Evolutionary conservation across 2,329 filamentous ascomycete species (phyloP), one percentile per base, ranked within the genome.

Genomic region (Ascochyta clinopodiicola): DNA sequence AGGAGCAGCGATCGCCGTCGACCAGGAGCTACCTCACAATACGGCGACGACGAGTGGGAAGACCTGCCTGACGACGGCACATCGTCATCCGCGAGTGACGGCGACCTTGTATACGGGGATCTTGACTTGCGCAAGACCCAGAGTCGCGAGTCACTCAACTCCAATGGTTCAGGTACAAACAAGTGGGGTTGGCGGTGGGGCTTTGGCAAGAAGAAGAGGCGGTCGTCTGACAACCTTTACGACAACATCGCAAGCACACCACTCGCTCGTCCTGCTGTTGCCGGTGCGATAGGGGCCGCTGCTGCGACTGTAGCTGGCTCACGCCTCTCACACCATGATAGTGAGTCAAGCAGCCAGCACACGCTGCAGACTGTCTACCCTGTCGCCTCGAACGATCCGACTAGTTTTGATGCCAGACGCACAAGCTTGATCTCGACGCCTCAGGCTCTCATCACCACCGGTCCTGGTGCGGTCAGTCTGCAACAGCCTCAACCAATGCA

Each of bases 401-500:
- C 64, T 21, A 80, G 77, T 24, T 88, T 88, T 62, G 87, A 91
- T 60, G 84, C 81, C 44, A 68, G 71, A 57, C 79, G 81, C 29
- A 79, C 77, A 21, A 84, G 85, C 34, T 69, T 80, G n/a, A 71
- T 80, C 13, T 79, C 80, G 15, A 70, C 73, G 53, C 74, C 67
- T 13, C 73, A 75, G 47, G 69, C 72, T 44, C 40, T 73, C 4
- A 50, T 75, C 12, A 72, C 72, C 15, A 63, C 72, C 7, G 65
- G 68, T 31, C 69, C 70, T 8, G 72, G 67, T 79, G 81, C 85
- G 0, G 82, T 92, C 29, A 86, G 88, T 10, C 81, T 97, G n/a
- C 89, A 95, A 71, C 91, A 96, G 66, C 93, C 93, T 2, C 88
- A 92, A 64, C 93, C 93, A 2, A 84, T 91, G 55, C 81, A 84